phyloP scores from a whole-genome alignment of 805 yeast species.

The Kazachstania martiniae region DNA sequence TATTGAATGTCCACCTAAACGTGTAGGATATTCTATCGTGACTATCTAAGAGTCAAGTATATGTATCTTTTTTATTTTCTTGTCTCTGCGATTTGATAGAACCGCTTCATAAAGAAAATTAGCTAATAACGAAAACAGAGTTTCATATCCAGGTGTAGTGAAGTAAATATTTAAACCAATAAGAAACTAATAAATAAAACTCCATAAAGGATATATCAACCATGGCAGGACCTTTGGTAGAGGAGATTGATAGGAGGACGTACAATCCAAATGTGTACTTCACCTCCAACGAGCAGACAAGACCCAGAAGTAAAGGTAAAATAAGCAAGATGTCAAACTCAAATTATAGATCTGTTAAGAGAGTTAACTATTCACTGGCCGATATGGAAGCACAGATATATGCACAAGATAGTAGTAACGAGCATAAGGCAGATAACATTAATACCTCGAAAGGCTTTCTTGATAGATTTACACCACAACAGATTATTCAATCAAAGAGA shows the following conservation, averaged over 20 bases:
- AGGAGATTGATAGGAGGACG: constrained; percentile 25
- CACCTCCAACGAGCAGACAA: constrained; percentile 16
- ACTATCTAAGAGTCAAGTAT: too few species aligned
- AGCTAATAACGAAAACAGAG: too few species aligned
- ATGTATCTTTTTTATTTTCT: too few species aligned
- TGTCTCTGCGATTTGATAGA: too few species aligned
- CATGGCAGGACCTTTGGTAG: constrained; percentile 13
- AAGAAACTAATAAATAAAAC: too few species aligned
- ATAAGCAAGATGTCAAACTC: constrained; percentile 8
- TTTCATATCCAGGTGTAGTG: too few species aligned
- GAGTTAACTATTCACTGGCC: constrained; percentile 27
- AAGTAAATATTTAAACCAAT: too few species aligned
- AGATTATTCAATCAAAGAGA: constrained; percentile 23
- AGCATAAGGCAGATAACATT: constrained; percentile 3
- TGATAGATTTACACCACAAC: constrained; percentile 21
- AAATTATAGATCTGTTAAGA: constrained; percentile 20
- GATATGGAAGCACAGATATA: constrained; percentile 25
- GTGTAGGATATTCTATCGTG: too few species aligned
- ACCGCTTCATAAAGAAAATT: too few species aligned
- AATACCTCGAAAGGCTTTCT: constrained; percentile 7
- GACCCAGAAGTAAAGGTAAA: constrained; percentile 12
- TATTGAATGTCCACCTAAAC: too few species aligned
- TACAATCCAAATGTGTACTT: constrained; percentile 27
- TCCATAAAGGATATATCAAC: neutral
- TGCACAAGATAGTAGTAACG: constrained; percentile 7